phyloP scores from a whole-genome alignment of 2,329 filamentous ascomycete genomes.

The Botryosphaeria dothidea region DNA sequence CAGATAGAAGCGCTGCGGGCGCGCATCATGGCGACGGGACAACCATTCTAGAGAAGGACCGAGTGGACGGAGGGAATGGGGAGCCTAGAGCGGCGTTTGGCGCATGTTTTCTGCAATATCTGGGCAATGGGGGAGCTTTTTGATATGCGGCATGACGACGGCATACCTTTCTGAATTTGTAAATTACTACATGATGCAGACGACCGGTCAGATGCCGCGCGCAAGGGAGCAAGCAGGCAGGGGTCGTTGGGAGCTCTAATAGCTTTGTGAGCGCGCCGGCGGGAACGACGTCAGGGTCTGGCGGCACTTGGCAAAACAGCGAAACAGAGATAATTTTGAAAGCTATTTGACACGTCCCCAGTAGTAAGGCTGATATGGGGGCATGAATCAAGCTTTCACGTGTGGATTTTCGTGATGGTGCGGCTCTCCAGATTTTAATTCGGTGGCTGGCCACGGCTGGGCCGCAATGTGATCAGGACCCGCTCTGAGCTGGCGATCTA shows the following conservation, averaged over 20 bases:
- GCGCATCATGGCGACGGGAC: slow-evolving; percentile 49
- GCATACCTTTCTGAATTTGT: slow-evolving; percentile 15
- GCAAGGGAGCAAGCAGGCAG: slow-evolving; percentile 2
- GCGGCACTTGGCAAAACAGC: neutral
- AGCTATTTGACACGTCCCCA: neutral
- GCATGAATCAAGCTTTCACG: slow-evolving; percentile 4
- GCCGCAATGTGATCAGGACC: neutral
- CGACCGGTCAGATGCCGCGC: slow-evolving; percentile 8
- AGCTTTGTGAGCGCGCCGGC: neutral
- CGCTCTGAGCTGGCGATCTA: slow-evolving; percentile 4
- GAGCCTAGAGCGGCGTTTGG: slow-evolving; percentile 17
- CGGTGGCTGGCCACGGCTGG: slow-evolving; percentile 14
- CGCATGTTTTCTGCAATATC: slow-evolving; percentile 11
- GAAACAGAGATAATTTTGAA: neutral
- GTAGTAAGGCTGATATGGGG: slow-evolving; percentile 1
- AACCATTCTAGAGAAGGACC: slow-evolving; percentile 10
- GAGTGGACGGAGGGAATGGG: neutral
- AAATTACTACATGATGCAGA: slow-evolving; percentile 19
- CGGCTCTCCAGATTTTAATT: slow-evolving; percentile 19
- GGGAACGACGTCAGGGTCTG: slow-evolving; percentile 13
- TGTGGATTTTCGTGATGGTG: slow-evolving; percentile 8
- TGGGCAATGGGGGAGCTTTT: slow-evolving; percentile 11
- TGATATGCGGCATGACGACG: slow-evolving; percentile 2
- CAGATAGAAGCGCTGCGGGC: slow-evolving; percentile 80
- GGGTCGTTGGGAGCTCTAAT: neutral